phyloP scores from a whole-genome alignment of 2,329 filamentous ascomycete species.

The Colletotrichum tropicicola region DNA sequence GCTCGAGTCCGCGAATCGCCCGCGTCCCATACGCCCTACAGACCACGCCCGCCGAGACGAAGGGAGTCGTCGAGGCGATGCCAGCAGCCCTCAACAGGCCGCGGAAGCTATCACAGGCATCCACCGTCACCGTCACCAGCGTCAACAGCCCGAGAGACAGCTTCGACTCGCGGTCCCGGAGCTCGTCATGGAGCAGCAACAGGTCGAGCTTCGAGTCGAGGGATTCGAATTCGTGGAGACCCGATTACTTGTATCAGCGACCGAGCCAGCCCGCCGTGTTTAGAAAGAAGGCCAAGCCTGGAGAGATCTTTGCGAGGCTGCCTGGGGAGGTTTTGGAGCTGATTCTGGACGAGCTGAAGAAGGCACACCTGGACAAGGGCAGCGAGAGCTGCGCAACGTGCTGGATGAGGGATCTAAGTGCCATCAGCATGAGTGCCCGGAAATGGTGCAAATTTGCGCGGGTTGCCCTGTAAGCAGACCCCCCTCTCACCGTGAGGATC shows the following conservation, averaged over 20 bases:
- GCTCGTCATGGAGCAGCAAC: slow-evolving; percentile 44
- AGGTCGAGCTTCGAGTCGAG: slow-evolving; percentile 51
- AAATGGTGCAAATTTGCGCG: slow-evolving; percentile 63
- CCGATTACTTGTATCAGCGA: slow-evolving; percentile 36
- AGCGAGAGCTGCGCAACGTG: slow-evolving; percentile 69
- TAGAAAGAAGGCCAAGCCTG: slow-evolving; percentile 45
- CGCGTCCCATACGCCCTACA: slow-evolving; percentile 34
- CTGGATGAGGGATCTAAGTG: slow-evolving; percentile 69
- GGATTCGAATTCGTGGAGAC: slow-evolving; percentile 39
- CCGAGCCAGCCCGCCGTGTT: slow-evolving; percentile 36
- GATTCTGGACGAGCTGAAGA: slow-evolving; percentile 63
- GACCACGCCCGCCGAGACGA: slow-evolving; percentile 34
- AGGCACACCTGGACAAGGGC: slow-evolving; percentile 55
- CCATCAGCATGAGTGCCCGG: slow-evolving; percentile 57
- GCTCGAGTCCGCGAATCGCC: slow-evolving; percentile 5
- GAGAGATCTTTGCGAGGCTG: slow-evolving; percentile 63
- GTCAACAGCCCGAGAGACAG: slow-evolving; percentile 41
- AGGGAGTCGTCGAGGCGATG: slow-evolving; percentile 28
- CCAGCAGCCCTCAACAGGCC: slow-evolving; percentile 44
- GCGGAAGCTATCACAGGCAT: slow-evolving; percentile 44
- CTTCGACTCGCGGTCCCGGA: slow-evolving; percentile 36
- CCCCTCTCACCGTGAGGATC: background rate
- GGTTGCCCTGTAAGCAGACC: slow-evolving; percentile 55
- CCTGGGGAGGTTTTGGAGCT: slow-evolving; percentile 67
- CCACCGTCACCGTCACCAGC: slow-evolving; percentile 35